Conservation (phyloP, 495 filamentous ascomycete genomes). For the Neurospora discreta region DNA sequence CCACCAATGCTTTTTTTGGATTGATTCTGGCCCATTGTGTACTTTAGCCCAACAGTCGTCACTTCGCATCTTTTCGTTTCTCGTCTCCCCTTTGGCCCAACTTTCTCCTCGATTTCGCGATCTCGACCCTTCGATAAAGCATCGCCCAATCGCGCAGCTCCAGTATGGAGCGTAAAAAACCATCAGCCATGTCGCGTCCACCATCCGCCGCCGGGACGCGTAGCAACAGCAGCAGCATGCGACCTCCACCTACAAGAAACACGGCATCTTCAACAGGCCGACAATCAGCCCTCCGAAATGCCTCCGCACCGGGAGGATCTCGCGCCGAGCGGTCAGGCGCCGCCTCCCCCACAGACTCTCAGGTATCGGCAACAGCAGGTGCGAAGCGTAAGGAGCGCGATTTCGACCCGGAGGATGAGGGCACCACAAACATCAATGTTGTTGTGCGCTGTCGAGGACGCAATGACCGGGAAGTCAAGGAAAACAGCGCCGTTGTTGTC, state of each 20-base stretch:
- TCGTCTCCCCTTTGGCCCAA: background rate
- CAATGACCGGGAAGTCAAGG: conserved; percentile 80
- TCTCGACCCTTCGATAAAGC: background rate
- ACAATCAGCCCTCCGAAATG: conserved; percentile 5
- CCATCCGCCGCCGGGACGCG: conserved; percentile 8
- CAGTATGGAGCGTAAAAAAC: conserved; percentile 23
- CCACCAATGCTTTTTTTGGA: background rate
- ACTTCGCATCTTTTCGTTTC: background rate
- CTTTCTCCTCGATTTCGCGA: background rate
- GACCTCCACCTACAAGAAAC: conserved; percentile 14
- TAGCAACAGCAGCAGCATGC: conserved; percentile 16
- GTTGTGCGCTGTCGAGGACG: conserved; percentile 90
- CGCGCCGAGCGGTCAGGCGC: conserved; percentile 33
- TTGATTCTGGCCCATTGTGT: background rate
- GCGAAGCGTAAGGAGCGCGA: conserved; percentile 75
- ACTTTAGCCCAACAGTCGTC: background rate
- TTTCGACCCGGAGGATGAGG: conserved; percentile 52
- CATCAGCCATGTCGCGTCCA: conserved; percentile 13
- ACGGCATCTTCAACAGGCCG: conserved; percentile 3
- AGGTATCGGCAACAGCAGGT: conserved; percentile 42
- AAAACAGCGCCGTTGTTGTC: conserved; percentile 88
- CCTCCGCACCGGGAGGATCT: conserved; percentile 12
- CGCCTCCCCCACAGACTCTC: conserved; percentile 54
- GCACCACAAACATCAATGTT: conserved; percentile 93
- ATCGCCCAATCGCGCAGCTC: conserved; percentile 3